Percentiles rank a stretch among this genome's conserved stretches.
These are phyloP conservation scores for Ilyonectria robusta DNA, from an alignment of 2,329 filamentous ascomycete species.

Conservation along the genomic window DNA sequence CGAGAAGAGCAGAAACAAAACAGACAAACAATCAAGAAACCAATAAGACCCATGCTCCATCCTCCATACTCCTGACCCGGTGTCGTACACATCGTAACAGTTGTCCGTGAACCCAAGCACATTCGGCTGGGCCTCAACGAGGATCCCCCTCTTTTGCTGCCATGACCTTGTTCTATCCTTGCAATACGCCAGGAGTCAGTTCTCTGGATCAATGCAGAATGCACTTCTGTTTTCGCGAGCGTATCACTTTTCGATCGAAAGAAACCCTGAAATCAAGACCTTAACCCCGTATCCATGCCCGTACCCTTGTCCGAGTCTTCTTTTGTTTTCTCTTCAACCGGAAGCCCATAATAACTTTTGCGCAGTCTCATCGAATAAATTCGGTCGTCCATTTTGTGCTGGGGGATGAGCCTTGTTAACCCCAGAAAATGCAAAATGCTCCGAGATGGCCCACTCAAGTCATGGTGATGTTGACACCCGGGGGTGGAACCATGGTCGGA, in stretches of 20 bases:
- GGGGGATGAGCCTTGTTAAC: background rate
- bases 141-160: conserved; percentile 20
- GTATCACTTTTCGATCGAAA: conserved; percentile 36
- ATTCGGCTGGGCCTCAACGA: conserved; percentile 2
- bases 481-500: conserved; percentile 63
- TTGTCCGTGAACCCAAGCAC: conserved; percentile 20
- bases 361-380: conserved; percentile 6
- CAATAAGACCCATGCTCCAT: conserved; percentile 24
- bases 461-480: conserved; percentile 62
- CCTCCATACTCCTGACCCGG: conserved; percentile 29
- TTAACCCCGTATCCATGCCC: conserved; percentile 40
- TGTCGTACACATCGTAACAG: conserved; percentile 44
- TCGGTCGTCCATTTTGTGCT: conserved; percentile 7
- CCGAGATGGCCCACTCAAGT: conserved; percentile 34
- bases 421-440: background rate
- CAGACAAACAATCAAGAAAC: conserved; percentile 20
- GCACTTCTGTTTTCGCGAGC: conserved; percentile 17
- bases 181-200: conserved; percentile 14
- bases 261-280: conserved; percentile 30
- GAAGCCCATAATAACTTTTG: conserved; percentile 24
- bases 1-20: background rate
- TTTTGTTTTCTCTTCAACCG: conserved; percentile 28
- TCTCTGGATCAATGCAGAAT: conserved; percentile 14
- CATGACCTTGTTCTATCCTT: conserved; percentile 22
- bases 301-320: conserved; percentile 20